Base-by-base conservation (phyloP, 1,284 basidiomycete species). In the Marasmius fiardii region DNA sequence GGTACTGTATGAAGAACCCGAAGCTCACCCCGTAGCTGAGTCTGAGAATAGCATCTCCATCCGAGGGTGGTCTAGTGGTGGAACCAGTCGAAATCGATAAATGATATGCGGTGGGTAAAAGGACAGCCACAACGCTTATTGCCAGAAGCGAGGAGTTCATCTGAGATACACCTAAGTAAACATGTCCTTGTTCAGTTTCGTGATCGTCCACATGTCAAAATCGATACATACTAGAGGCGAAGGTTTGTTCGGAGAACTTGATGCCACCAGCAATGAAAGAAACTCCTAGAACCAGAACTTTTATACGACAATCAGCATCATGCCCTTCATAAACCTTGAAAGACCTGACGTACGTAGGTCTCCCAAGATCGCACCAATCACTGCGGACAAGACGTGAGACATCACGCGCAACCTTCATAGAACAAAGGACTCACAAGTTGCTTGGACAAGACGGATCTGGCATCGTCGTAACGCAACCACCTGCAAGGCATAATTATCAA, bases 401-500 rank as follows among this genome's bases (percentile, higher is more conserved):
- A 31, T 31, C 28, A 4, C 28, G 28, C 28, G n/a, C n/a, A n/a
- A 31, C 28, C 5, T 31, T 10, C 10, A 10, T 21, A 33, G 52
- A 53, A 41, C 24, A 59, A 33, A 31, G 28, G 28, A 64, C 92
- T 79, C 73, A 89, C 88, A 74, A 14, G 88, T 90, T 12, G 88
- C 80, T 71, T 95, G 93, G 0, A 95, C 93, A 53, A 96, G 81
- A 43, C 78, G 76, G 23, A 96, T 72, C 70, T 95, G 79, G 61
- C 93, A 94, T 69, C 95, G 85, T 6, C 77, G 68, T 18, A 95
- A 76, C 0, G 92, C 92, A 47, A 93, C 85, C 57, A 95, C 93
- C 82, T 93, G 68, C 14, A 58, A 53, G n/a, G n/a, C n/a, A n/a
- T n/a, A n/a, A n/a, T n/a, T n/a, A n/a, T n/a, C n/a, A n/a, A n/a